These are phyloP conservation scores for Eutrema yunnanense DNA, from an alignment of 345 rosid species.

Conservation along the genomic window DNA sequence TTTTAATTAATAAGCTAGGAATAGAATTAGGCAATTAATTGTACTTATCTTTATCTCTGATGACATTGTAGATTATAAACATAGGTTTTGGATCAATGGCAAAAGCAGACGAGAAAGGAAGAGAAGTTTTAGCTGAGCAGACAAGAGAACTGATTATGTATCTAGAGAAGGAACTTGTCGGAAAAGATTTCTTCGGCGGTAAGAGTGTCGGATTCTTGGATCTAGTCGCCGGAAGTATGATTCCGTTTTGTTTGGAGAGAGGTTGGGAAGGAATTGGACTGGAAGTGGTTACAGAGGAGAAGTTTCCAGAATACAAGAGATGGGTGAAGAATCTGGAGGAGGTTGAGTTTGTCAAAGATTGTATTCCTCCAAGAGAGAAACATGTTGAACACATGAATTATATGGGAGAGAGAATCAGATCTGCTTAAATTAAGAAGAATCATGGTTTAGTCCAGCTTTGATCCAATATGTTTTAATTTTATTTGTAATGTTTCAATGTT, in stretches of 20 bases:
- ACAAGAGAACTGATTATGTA: constrained; percentile 13
- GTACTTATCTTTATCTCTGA: not conserved
- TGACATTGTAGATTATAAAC: not conserved
- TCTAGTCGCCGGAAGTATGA: constrained; percentile 17
- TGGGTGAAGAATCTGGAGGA: constrained; percentile 15
- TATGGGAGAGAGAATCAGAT: not conserved
- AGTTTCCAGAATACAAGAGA: constrained; percentile 12
- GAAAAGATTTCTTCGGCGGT: constrained; percentile 39
- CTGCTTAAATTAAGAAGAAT: not conserved
- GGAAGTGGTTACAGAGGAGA: constrained; percentile 20
- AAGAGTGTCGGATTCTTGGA: constrained; percentile 31
- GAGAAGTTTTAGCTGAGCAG: constrained; percentile 19
- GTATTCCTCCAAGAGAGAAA: constrained; percentile 29
- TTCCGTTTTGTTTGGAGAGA: constrained; percentile 29
- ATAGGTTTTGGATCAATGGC: not conserved
- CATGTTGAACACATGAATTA: constrained; percentile 24
- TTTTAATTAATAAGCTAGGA: not conserved
- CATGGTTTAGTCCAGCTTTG: not conserved
- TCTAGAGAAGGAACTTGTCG: constrained; percentile 34
- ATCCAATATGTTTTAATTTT: not conserved
- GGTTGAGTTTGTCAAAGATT: constrained; percentile 15
- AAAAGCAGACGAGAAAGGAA: constrained; percentile 15
- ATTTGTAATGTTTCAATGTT: not conserved
- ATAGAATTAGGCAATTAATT: not conserved
- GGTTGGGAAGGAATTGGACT: constrained; percentile 24